Conservation (phyloP, 2,329 filamentous ascomycete genomes). For the Trichoderma guizhouense region DNA sequence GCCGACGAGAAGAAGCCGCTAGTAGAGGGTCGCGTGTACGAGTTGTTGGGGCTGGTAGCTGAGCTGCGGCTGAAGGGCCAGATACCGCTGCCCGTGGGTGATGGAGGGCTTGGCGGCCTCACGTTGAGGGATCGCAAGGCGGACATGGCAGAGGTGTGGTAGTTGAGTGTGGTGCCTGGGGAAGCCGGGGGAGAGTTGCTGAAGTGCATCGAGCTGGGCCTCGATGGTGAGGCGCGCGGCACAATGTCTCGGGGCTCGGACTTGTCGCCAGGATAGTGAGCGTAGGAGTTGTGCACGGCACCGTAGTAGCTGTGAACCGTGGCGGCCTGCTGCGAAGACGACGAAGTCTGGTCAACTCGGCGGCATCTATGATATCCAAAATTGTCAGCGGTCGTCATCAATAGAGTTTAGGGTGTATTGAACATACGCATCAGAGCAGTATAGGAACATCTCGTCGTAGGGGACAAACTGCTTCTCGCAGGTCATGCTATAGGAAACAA, state of each 20-base stretch:
- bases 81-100: slow-evolving; percentile 46
- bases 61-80: slow-evolving; percentile 55
- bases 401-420: background rate
- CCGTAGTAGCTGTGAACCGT: slow-evolving; percentile 32
- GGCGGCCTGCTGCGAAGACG: slow-evolving; percentile 24
- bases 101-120: slow-evolving; percentile 54
- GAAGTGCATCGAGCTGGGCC: slow-evolving; percentile 54
- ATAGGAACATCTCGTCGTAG: slow-evolving; percentile 54
- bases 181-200: slow-evolving; percentile 51
- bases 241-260: slow-evolving; percentile 60
- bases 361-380: slow-evolving; percentile 44
- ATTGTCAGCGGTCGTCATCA: slow-evolving; percentile 22
- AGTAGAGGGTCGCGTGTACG: slow-evolving; percentile 41
- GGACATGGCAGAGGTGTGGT: slow-evolving; percentile 51
- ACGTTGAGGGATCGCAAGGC: slow-evolving; percentile 54
- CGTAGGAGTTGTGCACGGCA: slow-evolving; percentile 32
- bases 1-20: slow-evolving; percentile 44
- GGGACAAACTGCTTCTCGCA: slow-evolving; percentile 65
- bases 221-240: slow-evolving; percentile 60
- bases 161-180: slow-evolving; percentile 35
- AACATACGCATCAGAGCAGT: slow-evolving; percentile 62
- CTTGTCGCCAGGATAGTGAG: slow-evolving; percentile 44
- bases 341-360: slow-evolving; percentile 47
- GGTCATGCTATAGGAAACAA: slow-evolving; percentile 50
- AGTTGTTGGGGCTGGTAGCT: slow-evolving; percentile 51